Base-by-base conservation (phyloP, 2,329 filamentous ascomycete species). In the Drechmeria coniospora region DNA sequence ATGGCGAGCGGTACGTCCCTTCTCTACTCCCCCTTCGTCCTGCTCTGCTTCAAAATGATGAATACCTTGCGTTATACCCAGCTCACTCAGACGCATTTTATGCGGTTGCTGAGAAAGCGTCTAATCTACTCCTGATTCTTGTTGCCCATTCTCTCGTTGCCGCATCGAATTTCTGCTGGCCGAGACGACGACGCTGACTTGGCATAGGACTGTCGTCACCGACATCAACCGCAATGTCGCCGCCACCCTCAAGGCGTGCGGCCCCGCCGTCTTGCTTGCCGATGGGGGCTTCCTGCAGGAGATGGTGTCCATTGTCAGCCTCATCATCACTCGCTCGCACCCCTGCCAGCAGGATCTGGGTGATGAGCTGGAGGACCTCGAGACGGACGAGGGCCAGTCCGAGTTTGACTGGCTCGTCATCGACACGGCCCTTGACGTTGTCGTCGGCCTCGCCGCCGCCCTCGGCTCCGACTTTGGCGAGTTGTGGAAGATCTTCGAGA, bases 401-500 rank as follows among this genome's bases (percentile, higher is more conserved):
- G 90, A 98, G 59, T 93, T 92, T 46, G 90, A 95, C 61, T 95
- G 90, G 90, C 71, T 94, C 12, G 78, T 93, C 28, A 79, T 95
- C 30, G 90, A 98, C 59, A 93, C 84, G 8, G 86, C 83, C 20
- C 70, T 95, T 30, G 90, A 95, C 39, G 83, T 92, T 25, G 65
- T 94, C 27, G 82, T 83, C 28, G 83, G 81, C 21, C 69, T 95
- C 22, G 76, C 86, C 13, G 72, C 74, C 25, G 83, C 83, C 18
- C 73, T 95, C 10, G 90, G 90, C 21, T 53, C 68, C 14, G 73
- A 75, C 41, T 95, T 94, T 45, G 67, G 68, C 31, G 79, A 93
- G 60, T 64, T 94, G 36, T 95, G 84, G 83, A 92, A 92, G 65
- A 75, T 92, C 43, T 93, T 94, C 41, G 81, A 93, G 63, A 87